Conservation (phyloP, 352 stramenopile species). For the Globisporangium rhizosaccharum region DNA sequence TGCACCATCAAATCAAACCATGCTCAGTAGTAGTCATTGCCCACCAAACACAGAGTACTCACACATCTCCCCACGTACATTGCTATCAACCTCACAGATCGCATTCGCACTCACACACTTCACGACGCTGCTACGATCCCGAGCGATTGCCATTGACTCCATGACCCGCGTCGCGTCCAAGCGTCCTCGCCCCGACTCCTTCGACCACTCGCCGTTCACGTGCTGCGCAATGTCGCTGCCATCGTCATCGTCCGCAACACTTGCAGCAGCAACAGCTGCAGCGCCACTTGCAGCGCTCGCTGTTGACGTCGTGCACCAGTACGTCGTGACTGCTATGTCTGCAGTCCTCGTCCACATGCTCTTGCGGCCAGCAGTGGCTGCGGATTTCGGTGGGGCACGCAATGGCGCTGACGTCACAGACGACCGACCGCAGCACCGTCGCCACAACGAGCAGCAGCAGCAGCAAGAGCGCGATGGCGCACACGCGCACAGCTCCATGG, state of each 20-base stretch:
- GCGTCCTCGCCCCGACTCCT: constrained; percentile 7
- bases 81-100: background rate
- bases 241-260: background rate
- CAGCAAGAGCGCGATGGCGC: background rate
- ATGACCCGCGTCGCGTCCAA: constrained; percentile 11
- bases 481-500: background rate
- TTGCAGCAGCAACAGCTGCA: background rate
- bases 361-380: background rate
- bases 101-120: too few relatives aligned
- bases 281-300: background rate
- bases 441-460: background rate
- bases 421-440: background rate
- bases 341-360: constrained; percentile 8
- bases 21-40: too few relatives aligned
- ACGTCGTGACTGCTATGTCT: constrained; percentile 5
- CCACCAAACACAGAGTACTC: too few relatives aligned
- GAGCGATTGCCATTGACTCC: too few relatives aligned
- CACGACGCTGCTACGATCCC: too few relatives aligned
- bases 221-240: background rate
- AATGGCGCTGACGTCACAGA: background rate
- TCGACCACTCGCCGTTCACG: background rate
- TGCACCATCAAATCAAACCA: too few relatives aligned
- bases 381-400: constrained; percentile 4
- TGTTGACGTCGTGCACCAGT: constrained; percentile 1
- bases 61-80: too few relatives aligned